Base-by-base conservation (phyloP, 441 rosid species). In the California macrophylla region DNA sequence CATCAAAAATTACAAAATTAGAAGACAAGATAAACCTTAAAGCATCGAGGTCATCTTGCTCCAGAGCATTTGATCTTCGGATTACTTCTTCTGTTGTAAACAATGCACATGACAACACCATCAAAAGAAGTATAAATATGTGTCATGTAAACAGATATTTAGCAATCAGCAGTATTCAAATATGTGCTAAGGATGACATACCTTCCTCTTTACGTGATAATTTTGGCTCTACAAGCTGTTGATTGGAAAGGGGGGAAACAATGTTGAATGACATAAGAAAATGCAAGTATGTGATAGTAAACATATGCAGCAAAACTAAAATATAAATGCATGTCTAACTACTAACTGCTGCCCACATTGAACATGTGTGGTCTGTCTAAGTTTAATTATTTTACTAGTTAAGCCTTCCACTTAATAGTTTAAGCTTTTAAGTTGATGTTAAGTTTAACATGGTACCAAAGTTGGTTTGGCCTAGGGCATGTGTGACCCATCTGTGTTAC, bases 161-260 rank as follows among this genome's bases (percentile, higher is more conserved):
- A 54, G 62, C 62, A 54, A 20, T 9, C 50, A 4, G 9, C 24
- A 21, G 30, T 16, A 28, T 38, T 24, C 10, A 62, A 13, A 54
- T 69, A 70, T 58, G 26, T 28, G 32, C 66, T 70, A 58, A 70
- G 79, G 61, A 72, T 54, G 74, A 3, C n/a, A 73, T 88, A 92
- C 98, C 98, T 85, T 87, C 92, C 77, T 89, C 96, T 84, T 84
- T 87, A 68, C 69, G 84, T 28, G 93, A 77, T 76, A 91, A 71
- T 77, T 87, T 93, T 69, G 81, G 87, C 83, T 93, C 97, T 56
- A 83, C 82, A 75, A 87, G 74, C 97, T 92, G 92, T 77, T 64
- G 56, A 77, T 28, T 56, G 79, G 18, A 75, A 78, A 74, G 13
- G 26, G 15, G 4, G 13, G 18, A 58, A 12, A 23, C 2, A 20